Evolutionary conservation across 2,329 filamentous ascomycete genomes (phyloP).

Genomic region (Nigrospora sphaerica): DNA sequence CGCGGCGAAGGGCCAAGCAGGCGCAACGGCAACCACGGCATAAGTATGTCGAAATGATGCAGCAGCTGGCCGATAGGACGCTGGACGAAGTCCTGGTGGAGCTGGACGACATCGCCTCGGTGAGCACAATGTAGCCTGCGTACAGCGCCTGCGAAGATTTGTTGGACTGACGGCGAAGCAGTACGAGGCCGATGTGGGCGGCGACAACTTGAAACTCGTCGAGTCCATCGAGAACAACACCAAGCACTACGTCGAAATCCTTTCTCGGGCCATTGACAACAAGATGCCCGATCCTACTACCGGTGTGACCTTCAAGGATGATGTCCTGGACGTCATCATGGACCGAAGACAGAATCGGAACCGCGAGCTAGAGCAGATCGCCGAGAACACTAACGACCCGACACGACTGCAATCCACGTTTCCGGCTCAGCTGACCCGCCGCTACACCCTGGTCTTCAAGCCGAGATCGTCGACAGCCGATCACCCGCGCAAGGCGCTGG

Average conservation of each 20-base stretch:
- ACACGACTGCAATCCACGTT: constrained; percentile 69
- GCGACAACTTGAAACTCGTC: constrained; percentile 61
- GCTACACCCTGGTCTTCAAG: constrained; percentile 96
- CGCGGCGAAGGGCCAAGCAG: constrained; percentile 41
- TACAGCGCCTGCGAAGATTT: too few relatives aligned
- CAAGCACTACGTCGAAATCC: constrained; percentile 88
- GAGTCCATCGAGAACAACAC: constrained; percentile 85
- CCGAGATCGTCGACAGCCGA: constrained; percentile 69
- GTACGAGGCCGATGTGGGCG: constrained; percentile 69
- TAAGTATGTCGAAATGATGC: constrained; percentile 86
- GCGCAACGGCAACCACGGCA: constrained; percentile 53
- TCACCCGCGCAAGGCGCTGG: constrained; percentile 58
- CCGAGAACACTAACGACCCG: constrained; percentile 58
- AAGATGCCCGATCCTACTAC: constrained; percentile 71
- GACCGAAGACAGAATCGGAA: constrained; percentile 83
- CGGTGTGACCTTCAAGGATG: constrained; percentile 91
- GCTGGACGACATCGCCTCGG: constrained; percentile 75
- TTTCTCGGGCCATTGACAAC: constrained; percentile 82
- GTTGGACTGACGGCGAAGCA: constrained; percentile 22
- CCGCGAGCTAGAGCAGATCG: constrained; percentile 62
- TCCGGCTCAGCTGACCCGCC: constrained; percentile 81
- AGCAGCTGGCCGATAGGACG: constrained; percentile 77
- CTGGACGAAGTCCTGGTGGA: constrained; percentile 76
- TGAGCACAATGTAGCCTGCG: constrained; percentile 30
- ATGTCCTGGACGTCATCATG: constrained; percentile 95